Conservation (phyloP, 2,329 filamentous ascomycete species). For the Ophioceras dolichostomum region DNA sequence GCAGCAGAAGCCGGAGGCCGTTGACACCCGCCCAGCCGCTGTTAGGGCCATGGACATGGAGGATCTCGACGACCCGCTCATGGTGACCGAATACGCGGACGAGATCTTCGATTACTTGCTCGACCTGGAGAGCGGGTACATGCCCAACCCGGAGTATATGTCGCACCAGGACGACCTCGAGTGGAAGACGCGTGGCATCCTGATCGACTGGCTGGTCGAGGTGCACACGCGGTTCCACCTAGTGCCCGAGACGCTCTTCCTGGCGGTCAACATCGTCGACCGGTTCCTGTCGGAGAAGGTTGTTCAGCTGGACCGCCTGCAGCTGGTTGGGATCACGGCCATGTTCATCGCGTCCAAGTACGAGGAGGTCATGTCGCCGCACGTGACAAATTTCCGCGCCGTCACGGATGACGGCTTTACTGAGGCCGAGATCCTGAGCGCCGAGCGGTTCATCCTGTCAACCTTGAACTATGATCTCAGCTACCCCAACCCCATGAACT, state of each 20-base stretch:
- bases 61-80: constrained; percentile 85
- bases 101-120: constrained; percentile 96
- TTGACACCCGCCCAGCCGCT: constrained; percentile 9
- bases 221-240: constrained; percentile 95
- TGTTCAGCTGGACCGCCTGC: constrained; percentile 88
- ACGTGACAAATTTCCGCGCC: constrained; percentile 93
- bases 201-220: constrained; percentile 97
- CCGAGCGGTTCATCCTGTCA: constrained; percentile 87
- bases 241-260: constrained; percentile 89
- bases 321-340: constrained; percentile 92
- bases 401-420: constrained; percentile 95
- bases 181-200: constrained; percentile 97
- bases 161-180: constrained; percentile 86
- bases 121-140: constrained; percentile 64
- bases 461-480: constrained; percentile 94
- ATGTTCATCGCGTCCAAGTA: constrained; percentile 99
- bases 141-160: constrained; percentile 93
- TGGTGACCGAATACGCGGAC: constrained; percentile 94
- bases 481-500: constrained; percentile 99
- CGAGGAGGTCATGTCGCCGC: constrained; percentile 92
- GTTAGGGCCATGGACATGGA: constrained; percentile 68
- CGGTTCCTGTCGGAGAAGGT: constrained; percentile 93
- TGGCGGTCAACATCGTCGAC: constrained; percentile 96
- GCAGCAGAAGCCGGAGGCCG: background rate
- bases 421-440: constrained; percentile 88